A percentile compares a stretch with the other conserved stretches of the same genome.
These are phyloP conservation scores for Warburgia ugandensis DNA, from an alignment of 164 flowering plant genomes.

Conservation along the genomic window DNA sequence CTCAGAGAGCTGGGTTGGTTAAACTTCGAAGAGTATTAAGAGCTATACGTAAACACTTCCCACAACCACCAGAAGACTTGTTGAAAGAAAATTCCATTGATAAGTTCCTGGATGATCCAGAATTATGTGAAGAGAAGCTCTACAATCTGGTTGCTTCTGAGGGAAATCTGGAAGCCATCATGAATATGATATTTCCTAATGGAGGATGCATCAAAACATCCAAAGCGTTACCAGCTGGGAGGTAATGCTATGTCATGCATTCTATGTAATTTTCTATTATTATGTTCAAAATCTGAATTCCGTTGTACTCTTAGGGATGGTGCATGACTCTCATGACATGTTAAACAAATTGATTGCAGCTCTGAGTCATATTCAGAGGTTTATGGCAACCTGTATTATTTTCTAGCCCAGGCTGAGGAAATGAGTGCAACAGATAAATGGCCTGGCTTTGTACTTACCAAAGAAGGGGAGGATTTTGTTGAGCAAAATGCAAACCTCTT, in stretches of 20 bases:
- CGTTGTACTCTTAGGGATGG: background rate
- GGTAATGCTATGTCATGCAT: constrained; percentile 30
- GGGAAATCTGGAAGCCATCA: constrained; percentile 54
- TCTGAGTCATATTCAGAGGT: constrained; percentile 76
- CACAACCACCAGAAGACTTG: constrained; percentile 78
- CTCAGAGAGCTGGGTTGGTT: constrained; percentile 75
- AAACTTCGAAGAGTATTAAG: constrained; percentile 91
- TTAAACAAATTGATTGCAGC: constrained; percentile 38
- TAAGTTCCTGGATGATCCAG: constrained; percentile 70
- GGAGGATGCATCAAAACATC: constrained; percentile 35
- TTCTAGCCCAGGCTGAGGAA: constrained; percentile 88
- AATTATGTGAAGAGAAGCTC: constrained; percentile 72
- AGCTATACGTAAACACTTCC: constrained; percentile 88
- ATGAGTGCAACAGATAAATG: constrained; percentile 89
- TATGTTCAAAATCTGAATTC: background rate
- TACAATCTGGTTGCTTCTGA: constrained; percentile 71
- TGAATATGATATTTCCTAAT: constrained; percentile 42
- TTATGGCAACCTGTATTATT: constrained; percentile 74
- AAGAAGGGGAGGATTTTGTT: constrained; percentile 96
- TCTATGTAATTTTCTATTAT: background rate
- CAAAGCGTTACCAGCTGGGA: constrained; percentile 27
- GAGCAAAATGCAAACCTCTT: constrained; percentile 85
- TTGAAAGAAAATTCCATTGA: constrained; percentile 65
- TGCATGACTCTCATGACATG: background rate
- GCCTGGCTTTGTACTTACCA: constrained; percentile 96